Evolutionary conservation across 202 grass and related monocot species (phyloP).

Genomic region (Saccharum hybrid): DNA sequence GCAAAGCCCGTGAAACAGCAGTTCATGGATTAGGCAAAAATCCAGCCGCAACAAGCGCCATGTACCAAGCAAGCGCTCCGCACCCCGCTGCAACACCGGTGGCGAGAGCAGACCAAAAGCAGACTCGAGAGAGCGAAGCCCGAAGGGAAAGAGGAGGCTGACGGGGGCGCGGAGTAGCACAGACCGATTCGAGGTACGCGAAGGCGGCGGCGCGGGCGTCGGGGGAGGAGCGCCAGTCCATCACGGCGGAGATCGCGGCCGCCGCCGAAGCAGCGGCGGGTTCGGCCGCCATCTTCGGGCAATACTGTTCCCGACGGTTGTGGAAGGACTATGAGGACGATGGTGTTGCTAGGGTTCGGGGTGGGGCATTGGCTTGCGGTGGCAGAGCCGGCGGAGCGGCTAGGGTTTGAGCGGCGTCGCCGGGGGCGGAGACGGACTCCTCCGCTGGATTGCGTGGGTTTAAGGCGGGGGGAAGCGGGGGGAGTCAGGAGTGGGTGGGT

Average conservation of each 20-base stretch:
- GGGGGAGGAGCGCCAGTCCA: constrained; percentile 80
- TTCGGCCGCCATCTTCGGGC: constrained; percentile 58
- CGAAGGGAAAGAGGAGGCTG: neutral
- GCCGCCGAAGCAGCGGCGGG: constrained; percentile 50
- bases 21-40: neutral
- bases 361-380: constrained; percentile 34
- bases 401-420: constrained; percentile 48
- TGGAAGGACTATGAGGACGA: constrained; percentile 19
- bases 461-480: constrained; percentile 14
- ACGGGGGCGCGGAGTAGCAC: constrained; percentile 27
- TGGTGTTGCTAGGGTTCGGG: constrained; percentile 33
- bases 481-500: neutral
- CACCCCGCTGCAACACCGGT: neutral
- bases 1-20: neutral
- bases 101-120: neutral
- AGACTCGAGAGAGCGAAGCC: neutral
- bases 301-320: constrained; percentile 5
- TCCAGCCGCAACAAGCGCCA: neutral
- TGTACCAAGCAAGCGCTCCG: neutral
- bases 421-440: constrained; percentile 31
- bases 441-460: constrained; percentile 47
- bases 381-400: constrained; percentile 17
- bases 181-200: constrained; percentile 88
- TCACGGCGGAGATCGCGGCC: constrained; percentile 70
- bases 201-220: constrained; percentile 77